A percentile compares a stretch with the other conserved stretches of the same genome.
Evolutionary conservation across 148 eudicot genomes (phyloP).

Genomic region (Cornus florida): DNA sequence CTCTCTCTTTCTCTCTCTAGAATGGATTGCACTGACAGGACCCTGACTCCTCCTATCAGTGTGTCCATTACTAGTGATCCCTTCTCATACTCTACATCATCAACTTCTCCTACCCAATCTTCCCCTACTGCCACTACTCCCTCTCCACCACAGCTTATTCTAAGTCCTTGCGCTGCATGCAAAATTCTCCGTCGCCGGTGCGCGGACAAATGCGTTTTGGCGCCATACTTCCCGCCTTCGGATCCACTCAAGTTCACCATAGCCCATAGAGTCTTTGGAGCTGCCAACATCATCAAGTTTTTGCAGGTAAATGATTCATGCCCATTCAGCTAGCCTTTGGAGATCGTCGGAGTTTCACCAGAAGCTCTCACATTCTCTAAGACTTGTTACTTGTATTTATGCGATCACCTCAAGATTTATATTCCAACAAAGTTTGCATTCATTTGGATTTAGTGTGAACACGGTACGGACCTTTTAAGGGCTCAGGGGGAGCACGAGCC

Average conservation of each 20-base stretch:
- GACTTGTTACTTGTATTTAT: too few relatives aligned
- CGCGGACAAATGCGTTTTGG: conserved; percentile 56
- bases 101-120: conserved; percentile 8
- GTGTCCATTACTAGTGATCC: conserved; percentile 7
- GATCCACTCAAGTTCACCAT: conserved; percentile 74
- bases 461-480: too few relatives aligned
- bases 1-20: not conserved
- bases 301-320: conserved; percentile 46
- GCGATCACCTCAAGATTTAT: too few relatives aligned
- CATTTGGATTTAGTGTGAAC: too few relatives aligned
- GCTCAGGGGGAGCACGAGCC: too few relatives aligned
- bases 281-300: conserved; percentile 74
- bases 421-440: too few relatives aligned
- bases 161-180: conserved; percentile 77
- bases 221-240: conserved; percentile 72
- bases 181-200: conserved; percentile 69
- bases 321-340: too few relatives aligned
- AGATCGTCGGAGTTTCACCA: too few relatives aligned
- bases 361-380: too few relatives aligned
- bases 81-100: not conserved
- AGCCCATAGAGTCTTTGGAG: conserved; percentile 77
- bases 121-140: conserved; percentile 11
- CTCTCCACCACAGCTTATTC: conserved; percentile 18
- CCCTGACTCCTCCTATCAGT: not conserved
- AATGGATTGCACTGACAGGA: conserved; percentile 4